Conservation (phyloP, 805 yeast genomes). For the Yarrowia deformans region DNA sequence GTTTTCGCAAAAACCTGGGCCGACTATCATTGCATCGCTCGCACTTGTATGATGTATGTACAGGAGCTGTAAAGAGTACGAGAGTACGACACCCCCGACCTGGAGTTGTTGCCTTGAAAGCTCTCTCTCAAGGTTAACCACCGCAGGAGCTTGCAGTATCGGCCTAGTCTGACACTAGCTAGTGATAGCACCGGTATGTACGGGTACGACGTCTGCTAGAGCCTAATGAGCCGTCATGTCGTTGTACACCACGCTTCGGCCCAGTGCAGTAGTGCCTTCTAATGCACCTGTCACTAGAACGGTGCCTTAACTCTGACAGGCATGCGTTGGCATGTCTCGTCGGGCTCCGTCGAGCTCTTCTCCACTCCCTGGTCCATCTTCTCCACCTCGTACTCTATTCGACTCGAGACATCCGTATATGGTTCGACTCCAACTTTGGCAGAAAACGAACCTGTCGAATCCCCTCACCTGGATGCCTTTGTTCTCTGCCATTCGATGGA, state of each 20-base stretch:
- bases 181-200: neutral
- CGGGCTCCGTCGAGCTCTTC: too few relatives aligned
- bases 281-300: neutral
- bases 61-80: too few relatives aligned
- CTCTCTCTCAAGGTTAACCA: conserved; percentile 6
- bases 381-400: neutral
- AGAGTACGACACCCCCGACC: neutral
- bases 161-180: conserved; percentile 8
- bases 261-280: conserved; percentile 16
- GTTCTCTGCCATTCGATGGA: neutral
- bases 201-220: neutral
- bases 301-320: neutral
- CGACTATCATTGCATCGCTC: too few relatives aligned
- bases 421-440: neutral
- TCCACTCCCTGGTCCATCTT: neutral
- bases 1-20: neutral
- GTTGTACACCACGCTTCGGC: neutral
- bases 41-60: too few relatives aligned
- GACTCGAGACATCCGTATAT: neutral
- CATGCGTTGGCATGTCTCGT: neutral
- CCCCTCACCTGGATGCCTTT: conserved; percentile 6
- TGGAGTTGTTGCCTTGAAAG: neutral
- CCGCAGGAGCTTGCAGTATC: conserved; percentile 17
- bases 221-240: neutral
- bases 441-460: neutral